Conservation (phyloP, 208 protist species). For the Phytomonas sp. region DNA sequence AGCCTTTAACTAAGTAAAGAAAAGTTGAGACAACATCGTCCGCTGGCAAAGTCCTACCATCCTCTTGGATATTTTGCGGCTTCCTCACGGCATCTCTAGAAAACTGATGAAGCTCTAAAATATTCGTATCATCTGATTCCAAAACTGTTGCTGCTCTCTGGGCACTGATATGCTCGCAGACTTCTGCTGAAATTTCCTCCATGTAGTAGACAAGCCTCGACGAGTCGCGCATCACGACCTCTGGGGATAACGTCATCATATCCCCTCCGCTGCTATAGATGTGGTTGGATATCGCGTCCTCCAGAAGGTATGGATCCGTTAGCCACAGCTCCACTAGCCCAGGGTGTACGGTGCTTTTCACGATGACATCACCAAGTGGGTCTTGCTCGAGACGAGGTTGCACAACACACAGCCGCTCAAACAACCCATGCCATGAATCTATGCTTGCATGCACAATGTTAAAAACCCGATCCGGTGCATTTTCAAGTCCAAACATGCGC, state of each 20-base stretch:
- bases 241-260: neutral
- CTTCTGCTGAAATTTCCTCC: neutral
- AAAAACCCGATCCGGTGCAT: conserved; percentile 13
- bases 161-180: neutral
- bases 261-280: neutral
- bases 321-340: neutral
- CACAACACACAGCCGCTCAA: conserved; percentile 15
- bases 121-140: neutral
- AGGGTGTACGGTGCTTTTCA: conserved; percentile 2
- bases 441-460: conserved; percentile 20
- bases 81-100: neutral
- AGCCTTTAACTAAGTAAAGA: neutral
- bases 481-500: conserved; percentile 17
- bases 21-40: neutral
- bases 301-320: neutral
- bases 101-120: neutral
- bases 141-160: neutral
- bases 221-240: neutral
- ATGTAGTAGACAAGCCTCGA: neutral
- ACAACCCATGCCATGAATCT: conserved; percentile 19
- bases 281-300: neutral
- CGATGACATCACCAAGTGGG: conserved; percentile 11
- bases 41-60: neutral
- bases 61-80: neutral
- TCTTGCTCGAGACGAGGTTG: conserved; percentile 21